Evolutionary conservation across 257 asterid genomes (phyloP).

Genomic region (Buddleja alternifolia): DNA sequence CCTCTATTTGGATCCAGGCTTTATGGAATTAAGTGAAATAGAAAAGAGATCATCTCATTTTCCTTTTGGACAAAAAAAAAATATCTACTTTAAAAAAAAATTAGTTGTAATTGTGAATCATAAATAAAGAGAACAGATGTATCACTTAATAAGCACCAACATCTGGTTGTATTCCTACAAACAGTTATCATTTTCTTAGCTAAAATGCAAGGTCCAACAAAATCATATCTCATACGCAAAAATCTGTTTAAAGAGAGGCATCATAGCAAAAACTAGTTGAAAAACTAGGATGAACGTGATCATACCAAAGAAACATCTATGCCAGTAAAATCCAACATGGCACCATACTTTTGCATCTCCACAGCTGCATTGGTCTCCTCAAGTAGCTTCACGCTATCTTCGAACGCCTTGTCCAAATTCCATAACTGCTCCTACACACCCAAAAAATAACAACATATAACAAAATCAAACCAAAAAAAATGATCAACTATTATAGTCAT

Average conservation of each 20-base stretch:
- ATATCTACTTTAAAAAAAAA: not conserved
- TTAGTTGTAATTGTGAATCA: not conserved
- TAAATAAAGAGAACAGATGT: not conserved
- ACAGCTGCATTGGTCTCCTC: conserved; percentile 89
- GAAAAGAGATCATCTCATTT: not conserved
- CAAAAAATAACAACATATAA: conserved; percentile 15
- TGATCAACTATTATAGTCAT: not conserved
- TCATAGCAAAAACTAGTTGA: not conserved
- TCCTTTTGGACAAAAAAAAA: conserved; percentile 14
- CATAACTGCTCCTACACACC: conserved; percentile 66
- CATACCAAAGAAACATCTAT: conserved; percentile 67
- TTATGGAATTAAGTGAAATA: not conserved
- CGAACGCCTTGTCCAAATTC: conserved; percentile 59
- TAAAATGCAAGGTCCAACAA: not conserved
- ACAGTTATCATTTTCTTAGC: not conserved
- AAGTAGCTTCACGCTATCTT: conserved; percentile 63
- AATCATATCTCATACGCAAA: not conserved
- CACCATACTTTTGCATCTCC: conserved; percentile 87
- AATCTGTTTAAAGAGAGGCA: conserved; percentile 9
- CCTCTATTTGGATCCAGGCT: conserved; percentile 6
- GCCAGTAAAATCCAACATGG: conserved; percentile 76
- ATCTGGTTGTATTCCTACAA: not conserved
- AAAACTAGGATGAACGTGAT: conserved; percentile 15
- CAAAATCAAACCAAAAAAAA: not conserved
- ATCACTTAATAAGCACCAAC: not conserved